Evolutionary conservation across 768 basidiomycete species (phyloP).

Genomic region (Lentinula raphanica): DNA sequence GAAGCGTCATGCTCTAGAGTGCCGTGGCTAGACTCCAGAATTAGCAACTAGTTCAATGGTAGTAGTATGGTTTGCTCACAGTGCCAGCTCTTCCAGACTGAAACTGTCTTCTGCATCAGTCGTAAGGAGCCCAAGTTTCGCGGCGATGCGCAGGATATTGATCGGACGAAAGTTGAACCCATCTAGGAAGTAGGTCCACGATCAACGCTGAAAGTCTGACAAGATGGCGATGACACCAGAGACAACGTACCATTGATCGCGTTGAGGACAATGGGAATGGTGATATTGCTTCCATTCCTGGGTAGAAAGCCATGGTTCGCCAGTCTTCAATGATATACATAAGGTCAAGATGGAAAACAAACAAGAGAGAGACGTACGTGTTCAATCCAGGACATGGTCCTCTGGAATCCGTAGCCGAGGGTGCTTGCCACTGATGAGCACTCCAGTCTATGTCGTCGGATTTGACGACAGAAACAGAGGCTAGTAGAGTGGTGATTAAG

Average conservation of each 20-base stretch:
- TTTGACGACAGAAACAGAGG: background rate
- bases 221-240: background rate
- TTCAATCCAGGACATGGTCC: slow-evolving; percentile 9
- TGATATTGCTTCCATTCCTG: slow-evolving; percentile 9
- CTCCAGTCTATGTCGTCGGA: slow-evolving; percentile 1
- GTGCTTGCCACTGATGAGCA: slow-evolving; percentile 1
- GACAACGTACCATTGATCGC: slow-evolving; percentile 1
- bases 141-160: background rate
- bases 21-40: background rate
- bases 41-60: background rate
- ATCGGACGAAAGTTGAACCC: background rate
- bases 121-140: slow-evolving; percentile 13
- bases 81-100: slow-evolving; percentile 13
- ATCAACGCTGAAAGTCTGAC: too few species aligned
- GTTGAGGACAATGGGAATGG: background rate
- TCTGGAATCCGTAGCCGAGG: background rate
- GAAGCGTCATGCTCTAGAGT: slow-evolving; percentile 8
- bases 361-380: background rate
- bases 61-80: slow-evolving; percentile 4
- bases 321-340: background rate
- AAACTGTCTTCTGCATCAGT: slow-evolving; percentile 13
- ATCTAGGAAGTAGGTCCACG: background rate
- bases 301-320: slow-evolving; percentile 11
- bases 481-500: background rate
- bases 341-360: too few species aligned